These are phyloP conservation scores for Solanum raphanifolium DNA, from an alignment of 257 asterid species.

Conservation along the genomic window DNA sequence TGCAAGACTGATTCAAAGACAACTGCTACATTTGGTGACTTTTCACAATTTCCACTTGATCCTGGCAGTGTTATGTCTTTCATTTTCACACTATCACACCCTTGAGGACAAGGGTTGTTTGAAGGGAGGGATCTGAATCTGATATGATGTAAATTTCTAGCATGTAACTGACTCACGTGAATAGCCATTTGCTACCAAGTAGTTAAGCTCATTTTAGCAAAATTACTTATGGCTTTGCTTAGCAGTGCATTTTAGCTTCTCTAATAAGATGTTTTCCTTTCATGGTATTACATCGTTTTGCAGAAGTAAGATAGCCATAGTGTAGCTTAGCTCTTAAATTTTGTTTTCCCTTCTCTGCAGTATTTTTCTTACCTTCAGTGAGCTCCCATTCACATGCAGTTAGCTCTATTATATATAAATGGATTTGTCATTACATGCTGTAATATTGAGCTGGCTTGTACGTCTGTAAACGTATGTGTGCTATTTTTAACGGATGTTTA, in stretches of 20 bases:
- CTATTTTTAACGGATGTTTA: not conserved
- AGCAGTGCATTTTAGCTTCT: not conserved
- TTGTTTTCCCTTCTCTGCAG: not conserved
- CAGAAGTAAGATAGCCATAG: not conserved
- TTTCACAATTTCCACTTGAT: not conserved
- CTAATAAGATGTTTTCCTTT: not conserved
- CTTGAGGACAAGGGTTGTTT: not conserved
- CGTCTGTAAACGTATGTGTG: not conserved
- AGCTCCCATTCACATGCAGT: not conserved
- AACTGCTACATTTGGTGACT: not conserved
- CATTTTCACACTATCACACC: not conserved
- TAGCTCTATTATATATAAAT: not conserved
- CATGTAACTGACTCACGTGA: not conserved
- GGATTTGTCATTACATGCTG: not conserved
- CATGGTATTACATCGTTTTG: not conserved
- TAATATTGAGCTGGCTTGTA: not conserved
- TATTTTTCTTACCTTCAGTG: not conserved
- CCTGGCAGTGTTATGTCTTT: not conserved
- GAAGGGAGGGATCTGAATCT: not conserved
- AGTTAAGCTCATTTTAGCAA: not conserved
- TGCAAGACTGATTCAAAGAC: not conserved
- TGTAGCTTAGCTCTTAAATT: not conserved
- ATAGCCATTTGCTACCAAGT: not conserved
- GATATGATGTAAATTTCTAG: not conserved
- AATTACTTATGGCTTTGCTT: not conserved